Conservation (phyloP, 306 rosid species). For the Delonix regia region DNA sequence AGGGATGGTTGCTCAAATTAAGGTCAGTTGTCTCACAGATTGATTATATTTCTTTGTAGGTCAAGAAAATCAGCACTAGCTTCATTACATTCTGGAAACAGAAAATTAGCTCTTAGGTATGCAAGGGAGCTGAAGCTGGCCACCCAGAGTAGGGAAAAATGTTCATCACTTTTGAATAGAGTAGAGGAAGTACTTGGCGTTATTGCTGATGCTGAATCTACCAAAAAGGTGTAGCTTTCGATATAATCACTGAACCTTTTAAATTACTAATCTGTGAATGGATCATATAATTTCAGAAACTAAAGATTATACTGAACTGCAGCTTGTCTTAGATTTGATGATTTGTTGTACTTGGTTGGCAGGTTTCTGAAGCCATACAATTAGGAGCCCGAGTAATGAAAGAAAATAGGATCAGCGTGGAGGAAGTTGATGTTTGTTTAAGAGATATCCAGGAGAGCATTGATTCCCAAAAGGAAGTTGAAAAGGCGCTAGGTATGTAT, state of each 20-base stretch:
- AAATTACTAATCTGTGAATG: background rate
- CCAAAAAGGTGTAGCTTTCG: conserved; percentile 63
- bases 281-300: conserved; percentile 20
- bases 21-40: conserved; percentile 26
- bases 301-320: conserved; percentile 19
- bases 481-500: conserved; percentile 67
- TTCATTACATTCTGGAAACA: conserved; percentile 75
- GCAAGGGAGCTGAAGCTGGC: conserved; percentile 76
- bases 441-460: conserved; percentile 80
- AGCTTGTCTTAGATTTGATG: conserved; percentile 21
- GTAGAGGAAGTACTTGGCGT: conserved; percentile 79
- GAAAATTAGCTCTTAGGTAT: conserved; percentile 73
- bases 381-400: conserved; percentile 82
- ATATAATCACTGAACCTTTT: background rate
- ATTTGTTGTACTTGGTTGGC: conserved; percentile 35
- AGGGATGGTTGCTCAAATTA: conserved; percentile 29
- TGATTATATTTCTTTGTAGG: conserved; percentile 49
- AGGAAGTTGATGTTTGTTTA: conserved; percentile 74
- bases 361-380: conserved; percentile 93
- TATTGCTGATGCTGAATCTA: conserved; percentile 77
- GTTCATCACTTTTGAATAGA: conserved; percentile 72
- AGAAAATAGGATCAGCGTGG: conserved; percentile 67
- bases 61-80: conserved; percentile 74
- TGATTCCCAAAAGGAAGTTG: conserved; percentile 79
- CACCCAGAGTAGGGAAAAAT: conserved; percentile 73